Evolutionary conservation across 805 yeast species (phyloP).

Genomic region (Kluyveromyces dobzhanskii): DNA sequence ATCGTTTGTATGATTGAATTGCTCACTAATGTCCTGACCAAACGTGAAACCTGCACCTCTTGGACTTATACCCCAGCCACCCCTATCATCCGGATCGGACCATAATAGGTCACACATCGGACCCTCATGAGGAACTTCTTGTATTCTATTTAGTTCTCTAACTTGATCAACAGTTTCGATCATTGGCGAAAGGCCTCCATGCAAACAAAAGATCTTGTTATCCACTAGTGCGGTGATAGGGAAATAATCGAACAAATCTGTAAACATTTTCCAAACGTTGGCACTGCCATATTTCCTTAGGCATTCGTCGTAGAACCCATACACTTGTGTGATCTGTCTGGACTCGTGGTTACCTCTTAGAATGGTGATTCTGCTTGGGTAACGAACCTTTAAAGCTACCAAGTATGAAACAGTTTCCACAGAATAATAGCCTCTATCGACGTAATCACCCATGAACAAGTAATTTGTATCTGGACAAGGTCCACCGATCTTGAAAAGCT

Average conservation of each 20-base stretch:
- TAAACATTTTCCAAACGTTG: constrained; percentile 86
- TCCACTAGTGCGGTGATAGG: constrained; percentile 92
- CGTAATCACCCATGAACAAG: constrained; percentile 86
- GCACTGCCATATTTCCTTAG: constrained; percentile 88
- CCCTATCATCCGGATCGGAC: constrained; percentile 97
- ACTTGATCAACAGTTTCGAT: constrained; percentile 90
- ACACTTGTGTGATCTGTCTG: constrained; percentile 92
- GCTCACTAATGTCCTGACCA: constrained; percentile 92
- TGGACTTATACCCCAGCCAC: constrained; percentile 97
- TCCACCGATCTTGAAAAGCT: constrained; percentile 87
- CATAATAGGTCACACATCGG: constrained; percentile 95
- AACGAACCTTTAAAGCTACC: constrained; percentile 87
- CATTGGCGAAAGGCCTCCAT: constrained; percentile 93
- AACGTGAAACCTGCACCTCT: constrained; percentile 98
- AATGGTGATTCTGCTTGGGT: constrained; percentile 84
- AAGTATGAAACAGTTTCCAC: constrained; percentile 86
- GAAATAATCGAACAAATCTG: constrained; percentile 86
- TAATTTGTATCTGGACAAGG: constrained; percentile 89
- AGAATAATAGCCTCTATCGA: constrained; percentile 76
- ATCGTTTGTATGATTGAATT: constrained; percentile 86
- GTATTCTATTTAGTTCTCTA: constrained; percentile 81
- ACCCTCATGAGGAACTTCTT: constrained; percentile 96
- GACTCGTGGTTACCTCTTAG: constrained; percentile 94
- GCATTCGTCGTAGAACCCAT: constrained; percentile 94
- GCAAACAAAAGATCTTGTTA: constrained; percentile 82